Evolutionary conservation across 768 basidiomycete species (phyloP).

Genomic region (Tephrocybe rancida): DNA sequence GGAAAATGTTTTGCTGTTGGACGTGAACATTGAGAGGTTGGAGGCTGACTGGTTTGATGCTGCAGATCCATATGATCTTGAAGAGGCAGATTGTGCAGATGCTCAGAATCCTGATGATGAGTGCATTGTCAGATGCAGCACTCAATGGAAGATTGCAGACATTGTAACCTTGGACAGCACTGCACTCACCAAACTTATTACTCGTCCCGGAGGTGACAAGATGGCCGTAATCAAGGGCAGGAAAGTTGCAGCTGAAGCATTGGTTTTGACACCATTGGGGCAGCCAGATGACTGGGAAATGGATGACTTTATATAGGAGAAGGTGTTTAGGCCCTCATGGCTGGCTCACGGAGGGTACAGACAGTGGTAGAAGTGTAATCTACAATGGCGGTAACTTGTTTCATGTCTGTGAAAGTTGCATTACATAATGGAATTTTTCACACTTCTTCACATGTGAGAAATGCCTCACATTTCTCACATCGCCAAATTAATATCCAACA

Average conservation of each 20-base stretch:
- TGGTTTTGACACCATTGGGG: no score
- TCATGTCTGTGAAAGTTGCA: no score
- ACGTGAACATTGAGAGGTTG: background rate
- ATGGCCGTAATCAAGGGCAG: no score
- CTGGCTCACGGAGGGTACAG: no score
- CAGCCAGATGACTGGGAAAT: no score
- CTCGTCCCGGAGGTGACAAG: background rate
- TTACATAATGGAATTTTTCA: no score
- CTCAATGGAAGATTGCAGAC: background rate
- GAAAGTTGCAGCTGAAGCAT: no score
- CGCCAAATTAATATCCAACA: background rate
- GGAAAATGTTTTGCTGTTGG: background rate
- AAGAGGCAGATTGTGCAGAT: background rate
- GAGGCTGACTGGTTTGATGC: constrained; percentile 1
- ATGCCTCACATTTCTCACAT: background rate
- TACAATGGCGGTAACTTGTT: no score
- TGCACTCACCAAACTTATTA: background rate
- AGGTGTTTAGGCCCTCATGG: no score
- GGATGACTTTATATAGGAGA: no score
- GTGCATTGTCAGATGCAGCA: background rate
- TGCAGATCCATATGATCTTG: constrained; percentile 3
- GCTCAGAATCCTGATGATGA: background rate
- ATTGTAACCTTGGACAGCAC: background rate
- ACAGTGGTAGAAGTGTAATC: no score
- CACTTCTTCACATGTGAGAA: no score